Conservation (phyloP, 108 stramenopile genomes). For the Discostella stelligeroides region DNA sequence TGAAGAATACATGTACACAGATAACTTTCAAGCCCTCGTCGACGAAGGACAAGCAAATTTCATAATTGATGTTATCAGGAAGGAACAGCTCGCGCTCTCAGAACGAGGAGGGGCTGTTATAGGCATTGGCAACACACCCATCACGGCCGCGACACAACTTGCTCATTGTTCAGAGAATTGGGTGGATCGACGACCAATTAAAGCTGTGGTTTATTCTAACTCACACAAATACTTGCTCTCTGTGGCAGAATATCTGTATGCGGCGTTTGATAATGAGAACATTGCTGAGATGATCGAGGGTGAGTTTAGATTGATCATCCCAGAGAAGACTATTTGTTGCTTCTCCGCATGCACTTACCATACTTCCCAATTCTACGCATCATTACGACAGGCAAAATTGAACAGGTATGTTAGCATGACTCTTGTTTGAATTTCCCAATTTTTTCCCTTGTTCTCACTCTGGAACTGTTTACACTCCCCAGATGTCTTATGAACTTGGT, state of each 20-base stretch:
- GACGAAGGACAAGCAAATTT: constrained; percentile 48
- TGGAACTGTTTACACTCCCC: background rate
- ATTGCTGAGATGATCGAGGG: constrained; percentile 57
- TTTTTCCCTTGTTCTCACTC: background rate
- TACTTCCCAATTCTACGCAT: background rate
- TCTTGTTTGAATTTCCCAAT: background rate
- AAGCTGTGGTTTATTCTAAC: constrained; percentile 61
- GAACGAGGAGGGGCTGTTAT: constrained; percentile 30
- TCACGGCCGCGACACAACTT: constrained; percentile 32
- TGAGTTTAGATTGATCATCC: background rate
- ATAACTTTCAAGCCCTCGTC: constrained; percentile 50
- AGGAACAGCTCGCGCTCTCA: constrained; percentile 20
- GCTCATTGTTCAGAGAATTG: background rate
- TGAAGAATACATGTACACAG: constrained; percentile 28
- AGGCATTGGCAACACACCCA: constrained; percentile 21
- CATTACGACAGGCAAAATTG: constrained; percentile 20
- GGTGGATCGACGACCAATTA: constrained; percentile 52
- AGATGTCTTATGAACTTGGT: constrained; percentile 49
- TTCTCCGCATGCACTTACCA: background rate
- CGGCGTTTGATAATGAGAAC: constrained; percentile 27
- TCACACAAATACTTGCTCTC: constrained; percentile 38
- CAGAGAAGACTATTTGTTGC: background rate
- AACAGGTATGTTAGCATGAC: constrained; percentile 9
- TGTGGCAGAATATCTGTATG: constrained; percentile 54
- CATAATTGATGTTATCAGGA: constrained; percentile 32